Base-by-base conservation (phyloP, 1,284 basidiomycete species). In the Pseudozyma tsukubaensis region DNA sequence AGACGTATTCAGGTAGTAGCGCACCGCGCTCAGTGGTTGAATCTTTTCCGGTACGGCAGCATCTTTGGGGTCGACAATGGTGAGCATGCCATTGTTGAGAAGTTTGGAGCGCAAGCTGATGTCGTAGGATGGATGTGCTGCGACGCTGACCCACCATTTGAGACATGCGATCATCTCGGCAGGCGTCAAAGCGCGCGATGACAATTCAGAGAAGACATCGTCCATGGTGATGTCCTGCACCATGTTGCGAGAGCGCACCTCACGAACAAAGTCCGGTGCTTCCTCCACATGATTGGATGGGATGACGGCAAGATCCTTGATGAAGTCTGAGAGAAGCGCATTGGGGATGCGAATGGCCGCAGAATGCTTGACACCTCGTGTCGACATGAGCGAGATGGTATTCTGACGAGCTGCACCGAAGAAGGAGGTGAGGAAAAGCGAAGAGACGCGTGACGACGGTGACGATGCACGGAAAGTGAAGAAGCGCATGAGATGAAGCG, bases 121-220 rank as follows among this genome's bases (percentile, higher is more conserved):
- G 24, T 84, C 80, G 75, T 82, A 85, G 21, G 75, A 78, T 5
- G 81, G 77, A 60, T 85, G 52, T 2, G 77, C 88, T 43, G 89
- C 89, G 14, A 93, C 85, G 24, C 86, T 85, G 56, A 91, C 89
- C 92, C 94, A 97, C 96, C 96, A 99, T 62, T 90, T 89, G 72
- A 98, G 87, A 84, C 93, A 95, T 4, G 90, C 90, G 19, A 91
- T 84, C 86, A 93, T 91, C 85, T 98, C 94, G 13, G 87, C 85
- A 74, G 93, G 89, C 0, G 85, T 85, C 18, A 99, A 87, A 1
- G 95, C 91, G 13, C 92, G 88, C 2, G 88, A 85, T 14, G 89
- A 88, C 7, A 99, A 88, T 83, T 97, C 94, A 53, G 88, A 86
- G 52, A 98, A 87, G 18, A 98, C 92, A 82, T 99, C 97, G 18